phyloP scores from a whole-genome alignment of 2,329 filamentous ascomycete species.

The Fusarium sambucinum region DNA sequence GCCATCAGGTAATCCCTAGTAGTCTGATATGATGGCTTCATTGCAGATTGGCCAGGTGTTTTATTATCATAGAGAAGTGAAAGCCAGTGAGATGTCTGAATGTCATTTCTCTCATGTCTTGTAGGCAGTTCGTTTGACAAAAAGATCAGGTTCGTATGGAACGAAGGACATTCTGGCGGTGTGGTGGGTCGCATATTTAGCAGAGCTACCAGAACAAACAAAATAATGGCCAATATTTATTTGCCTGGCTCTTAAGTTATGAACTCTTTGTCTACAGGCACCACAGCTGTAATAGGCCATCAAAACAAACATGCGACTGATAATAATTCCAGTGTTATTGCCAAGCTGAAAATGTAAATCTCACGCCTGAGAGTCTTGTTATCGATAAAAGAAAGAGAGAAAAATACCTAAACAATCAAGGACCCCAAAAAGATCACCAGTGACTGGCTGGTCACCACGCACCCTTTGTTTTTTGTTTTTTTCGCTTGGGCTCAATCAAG shows the following conservation, averaged over 20 bases:
- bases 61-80: neutral
- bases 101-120: neutral
- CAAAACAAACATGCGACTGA: neutral
- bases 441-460: slow-evolving; percentile 30
- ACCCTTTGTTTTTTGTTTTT: slow-evolving; percentile 41
- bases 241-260: neutral
- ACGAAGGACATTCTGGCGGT: slow-evolving; percentile 20
- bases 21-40: too few relatives aligned
- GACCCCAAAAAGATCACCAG: slow-evolving; percentile 30
- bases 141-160: too few relatives aligned
- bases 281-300: neutral
- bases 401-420: slow-evolving; percentile 4
- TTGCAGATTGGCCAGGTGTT: too few relatives aligned
- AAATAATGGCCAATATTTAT: neutral
- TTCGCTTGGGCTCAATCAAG: slow-evolving; percentile 25
- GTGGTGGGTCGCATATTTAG: slow-evolving; percentile 19
- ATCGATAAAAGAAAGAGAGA: slow-evolving; percentile 16
- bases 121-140: neutral
- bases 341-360: neutral
- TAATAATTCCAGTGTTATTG: neutral
- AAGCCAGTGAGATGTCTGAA: neutral
- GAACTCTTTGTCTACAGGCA: slow-evolving; percentile 11
- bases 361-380: neutral
- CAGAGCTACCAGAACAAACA: slow-evolving; percentile 9
- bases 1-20: neutral